Evolutionary conservation across 257 asterid species (phyloP), one percentile per base, ranked within the genome.

Genomic region (Pogostemon cablin): DNA sequence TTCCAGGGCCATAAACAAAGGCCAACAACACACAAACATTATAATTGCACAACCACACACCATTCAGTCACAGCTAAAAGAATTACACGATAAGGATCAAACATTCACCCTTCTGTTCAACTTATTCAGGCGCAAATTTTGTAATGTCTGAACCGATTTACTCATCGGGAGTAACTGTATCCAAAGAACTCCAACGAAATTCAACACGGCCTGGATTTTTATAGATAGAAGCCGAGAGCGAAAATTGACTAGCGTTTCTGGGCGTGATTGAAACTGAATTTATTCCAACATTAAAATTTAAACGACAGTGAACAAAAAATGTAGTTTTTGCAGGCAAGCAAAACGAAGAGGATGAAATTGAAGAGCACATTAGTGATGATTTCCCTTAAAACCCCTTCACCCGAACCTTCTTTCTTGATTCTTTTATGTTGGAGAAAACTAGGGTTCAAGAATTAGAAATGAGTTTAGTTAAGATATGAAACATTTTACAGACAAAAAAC

Each of bases 121-220:
- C 78, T 8, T 70, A 65, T 32, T 53, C 20, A 7, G 83, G 73
- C 68, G 85, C 74, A 74, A 86, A 42, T 77, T 83, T 80, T 37
- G 34, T 79, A 67, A 82, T 71, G 72, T 75, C 93, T 96, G 97
- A 93, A n/a, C 98, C 97, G 84, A 90, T 93, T 77, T 74, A 88
- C 54, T 81, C 90, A 70, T 86, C 86, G 4, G 72, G 35, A 9
- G 62, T 76, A 76, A 43, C 75, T 39, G 40, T 65, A 9, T 86
- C 87, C 71, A 82, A 75, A 8, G 79, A 69, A 12, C 10, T 59
- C 96, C 96, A 90, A 6, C 91, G 83, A 37, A 81, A 38, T 34
- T 79, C 84, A 72, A 65, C 59, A 70, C 64, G 58, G 63, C 25
- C 1, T 20, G 84, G 75, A 4, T 78, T 74, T 53, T 81, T 80